Base-by-base conservation (phyloP, 345 rosid species). In the Populus nigra region DNA sequence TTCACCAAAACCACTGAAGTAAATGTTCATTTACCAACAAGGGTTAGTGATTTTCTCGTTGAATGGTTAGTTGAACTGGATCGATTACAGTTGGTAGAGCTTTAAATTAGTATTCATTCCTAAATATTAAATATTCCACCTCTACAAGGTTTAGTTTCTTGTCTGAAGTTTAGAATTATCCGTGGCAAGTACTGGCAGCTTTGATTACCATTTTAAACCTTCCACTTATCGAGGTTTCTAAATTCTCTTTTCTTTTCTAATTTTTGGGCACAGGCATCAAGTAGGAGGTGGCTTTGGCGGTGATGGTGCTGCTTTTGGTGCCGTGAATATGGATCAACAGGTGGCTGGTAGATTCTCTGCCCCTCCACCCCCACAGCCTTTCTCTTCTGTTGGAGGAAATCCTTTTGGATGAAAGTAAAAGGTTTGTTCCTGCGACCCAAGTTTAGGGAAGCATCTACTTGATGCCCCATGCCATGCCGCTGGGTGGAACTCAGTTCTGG, bases 371-470 rank as follows among this genome's bases (percentile, higher is more conserved):
- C 74, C 75, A 1, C 85, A 78, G 41, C 85, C 90, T 57, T 87
- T 79, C 73, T 69, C 93, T 36, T 86, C 91, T n/a, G 82, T 78
- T 23, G 88, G 94, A 66, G 91, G 92, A 35, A 92, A 89, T 84
- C 92, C 97, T n/a, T 89, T 89, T 78, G 92, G 91, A 57, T 90
- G 84, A 88, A 76, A 25, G 31, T 15, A n/a, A 71, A 59, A 69
- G 25, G 47, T 43, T 43, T 13, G 4, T 50, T 31, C 76, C 79
- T 38, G 47, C 66, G 55, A 68, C 39, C 66, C 73, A 12, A 36
- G 38, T 18, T 72, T 49, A 53, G 57, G 66, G 45, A 77, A 79
- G 85, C 87, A 88, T 79, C 79, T 65, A 66, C 88, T 78, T 77
- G 87, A 76, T 88, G 87, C 88, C 74, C 66, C 79, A 72, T 59